Percentiles rank a stretch among this genome's conserved stretches.
phyloP scores from a whole-genome alignment of 352 stramenopile species.

The Pythium chondricola region DNA sequence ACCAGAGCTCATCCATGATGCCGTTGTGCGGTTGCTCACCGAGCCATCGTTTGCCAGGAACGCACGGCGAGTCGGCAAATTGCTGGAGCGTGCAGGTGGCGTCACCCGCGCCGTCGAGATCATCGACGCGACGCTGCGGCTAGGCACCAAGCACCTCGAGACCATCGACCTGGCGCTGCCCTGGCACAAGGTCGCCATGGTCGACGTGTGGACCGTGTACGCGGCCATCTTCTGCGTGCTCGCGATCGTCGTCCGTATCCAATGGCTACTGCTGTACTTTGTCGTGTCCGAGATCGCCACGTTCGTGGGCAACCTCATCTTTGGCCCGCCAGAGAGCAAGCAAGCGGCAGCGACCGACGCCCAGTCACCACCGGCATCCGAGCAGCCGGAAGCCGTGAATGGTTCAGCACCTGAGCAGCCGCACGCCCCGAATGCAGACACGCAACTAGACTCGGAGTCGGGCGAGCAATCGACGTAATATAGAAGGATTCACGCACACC shows the following conservation, averaged over 20 bases:
- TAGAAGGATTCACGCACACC: no score
- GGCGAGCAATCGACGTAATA: no score
- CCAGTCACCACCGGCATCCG: background rate
- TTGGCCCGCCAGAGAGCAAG: constrained; percentile 20
- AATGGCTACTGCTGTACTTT: constrained; percentile 69
- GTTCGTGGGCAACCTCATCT: constrained; percentile 33
- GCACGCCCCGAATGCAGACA: no score
- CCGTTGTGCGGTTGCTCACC: constrained; percentile 36
- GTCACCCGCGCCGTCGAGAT: constrained; percentile 56
- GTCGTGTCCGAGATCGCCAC: constrained; percentile 36
- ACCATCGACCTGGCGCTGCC: constrained; percentile 59
- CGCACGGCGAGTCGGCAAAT: constrained; percentile 39
- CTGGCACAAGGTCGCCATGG: constrained; percentile 73
- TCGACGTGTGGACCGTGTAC: constrained; percentile 80
- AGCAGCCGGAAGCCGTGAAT: no score
- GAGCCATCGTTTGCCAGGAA: constrained; percentile 41
- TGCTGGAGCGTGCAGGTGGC: constrained; percentile 59
- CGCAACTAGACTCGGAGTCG: no score
- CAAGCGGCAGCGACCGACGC: background rate
- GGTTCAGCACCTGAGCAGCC: no score
- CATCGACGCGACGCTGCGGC: constrained; percentile 53
- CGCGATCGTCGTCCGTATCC: constrained; percentile 47
- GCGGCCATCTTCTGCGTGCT: constrained; percentile 61
- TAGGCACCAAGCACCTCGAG: constrained; percentile 55
- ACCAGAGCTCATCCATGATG: constrained; percentile 41